Evolutionary conservation across 495 filamentous ascomycete species (phyloP), one percentile per base, ranked within the genome.

Genomic region (Chaetomium tenue): DNA sequence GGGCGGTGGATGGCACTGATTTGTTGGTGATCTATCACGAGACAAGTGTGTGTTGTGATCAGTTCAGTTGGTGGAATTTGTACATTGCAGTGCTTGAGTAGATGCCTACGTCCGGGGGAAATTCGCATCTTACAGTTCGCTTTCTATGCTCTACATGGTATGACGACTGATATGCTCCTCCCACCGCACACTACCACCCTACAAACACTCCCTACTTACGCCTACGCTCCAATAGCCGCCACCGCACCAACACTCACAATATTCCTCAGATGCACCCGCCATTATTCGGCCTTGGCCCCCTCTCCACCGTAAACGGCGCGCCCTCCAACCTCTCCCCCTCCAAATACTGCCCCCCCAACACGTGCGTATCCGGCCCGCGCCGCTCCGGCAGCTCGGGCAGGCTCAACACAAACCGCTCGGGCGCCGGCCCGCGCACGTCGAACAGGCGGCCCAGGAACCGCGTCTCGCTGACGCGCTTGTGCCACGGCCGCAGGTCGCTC

Each of bases 401-500:
- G 25, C 37, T 61, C 23, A 74, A 57, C 26, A 69, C 48, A 39
- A 72, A 74, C 13, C 63, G 23, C 8, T 26, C 3, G 30, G 39
- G 58, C 28, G 50, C 47, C 40, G 46, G n/a, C 11, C 64, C 61
- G n/a, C 57, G 58, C 8, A 74, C 66, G 8, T 65, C 30, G 15
- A 50, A 20, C 30, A 74, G 62, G 5, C 28, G 28, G 0, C 7
- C 63, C 16, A 74, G 67, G 58, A 74, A 56, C 12, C 64, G 56
- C 51, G 64, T 69, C 66, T 74, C 71, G 63, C 53, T 63, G 6
- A 72, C 68, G 22, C 69, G 67, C 59, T 62, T 58, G 53, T 69
- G 58, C 72, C 72, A 74, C 4, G 67, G 68, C 13, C 70, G 63
- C 51, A 74, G 68, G 63, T 74, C 72, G 37, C 66, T 51, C 57